Percentiles rank a stretch among this genome's conserved stretches.
These are phyloP conservation scores for Pichia sp. DNA, from an alignment of 1,139 yeast species.

Conservation along the genomic window DNA sequence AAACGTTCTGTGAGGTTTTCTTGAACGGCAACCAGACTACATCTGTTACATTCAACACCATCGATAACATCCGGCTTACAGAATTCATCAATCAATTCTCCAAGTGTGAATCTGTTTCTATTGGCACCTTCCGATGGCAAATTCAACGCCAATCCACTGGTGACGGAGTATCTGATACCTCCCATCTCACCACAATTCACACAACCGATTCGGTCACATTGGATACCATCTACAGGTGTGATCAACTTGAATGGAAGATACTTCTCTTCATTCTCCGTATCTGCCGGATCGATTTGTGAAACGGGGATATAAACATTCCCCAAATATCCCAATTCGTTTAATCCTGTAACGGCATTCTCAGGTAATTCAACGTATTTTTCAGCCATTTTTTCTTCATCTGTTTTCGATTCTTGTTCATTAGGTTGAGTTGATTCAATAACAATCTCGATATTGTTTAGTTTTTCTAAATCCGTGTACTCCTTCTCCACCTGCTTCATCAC, in stretches of 20 bases:
- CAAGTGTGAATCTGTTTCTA: slow-evolving; percentile 45
- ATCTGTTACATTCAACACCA: slow-evolving; percentile 91
- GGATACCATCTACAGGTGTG: slow-evolving; percentile 89
- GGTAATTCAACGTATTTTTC: slow-evolving; percentile 22
- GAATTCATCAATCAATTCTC: slow-evolving; percentile 68
- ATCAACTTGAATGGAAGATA: slow-evolving; percentile 56
- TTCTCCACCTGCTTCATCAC: slow-evolving; percentile 71
- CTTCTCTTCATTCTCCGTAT: slow-evolving; percentile 38
- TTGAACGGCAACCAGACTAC: slow-evolving; percentile 68
- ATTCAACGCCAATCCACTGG: slow-evolving; percentile 78
- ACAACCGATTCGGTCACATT: slow-evolving; percentile 88
- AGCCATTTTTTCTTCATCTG: slow-evolving; percentile 18
- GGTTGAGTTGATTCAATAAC: neutral
- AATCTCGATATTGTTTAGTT: slow-evolving; percentile 1
- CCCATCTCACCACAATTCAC: slow-evolving; percentile 90
- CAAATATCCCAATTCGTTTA: slow-evolving; percentile 49
- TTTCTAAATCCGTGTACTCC: slow-evolving; percentile 39
- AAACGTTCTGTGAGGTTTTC: slow-evolving; percentile 48
- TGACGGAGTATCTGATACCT: slow-evolving; percentile 80
- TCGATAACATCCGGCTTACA: slow-evolving; percentile 80
- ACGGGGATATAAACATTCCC: slow-evolving; percentile 74
- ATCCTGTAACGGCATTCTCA: slow-evolving; percentile 40
- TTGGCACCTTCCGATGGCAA: slow-evolving; percentile 44
- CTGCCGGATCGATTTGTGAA: slow-evolving; percentile 68
- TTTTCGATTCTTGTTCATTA: neutral